phyloP scores from a whole-genome alignment of 192 early-diverging fungal species.

The Coemansia pectinata region DNA sequence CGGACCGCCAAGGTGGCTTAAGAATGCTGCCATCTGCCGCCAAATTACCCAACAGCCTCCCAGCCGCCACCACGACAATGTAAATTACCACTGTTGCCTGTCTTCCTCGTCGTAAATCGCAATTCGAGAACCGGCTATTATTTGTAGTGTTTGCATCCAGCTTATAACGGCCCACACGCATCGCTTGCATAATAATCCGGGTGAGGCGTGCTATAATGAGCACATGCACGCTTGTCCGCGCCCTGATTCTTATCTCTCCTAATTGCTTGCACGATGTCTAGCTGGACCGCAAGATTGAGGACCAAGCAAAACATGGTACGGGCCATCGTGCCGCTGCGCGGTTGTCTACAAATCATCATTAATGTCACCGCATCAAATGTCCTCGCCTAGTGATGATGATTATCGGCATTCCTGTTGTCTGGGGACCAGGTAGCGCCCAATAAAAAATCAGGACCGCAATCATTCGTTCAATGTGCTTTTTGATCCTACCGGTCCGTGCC shows the following conservation, averaged over 20 bases:
- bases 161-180: background rate
- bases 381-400: background rate
- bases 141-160: background rate
- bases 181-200: slow-evolving; percentile 8
- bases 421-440: background rate
- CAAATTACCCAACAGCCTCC: background rate
- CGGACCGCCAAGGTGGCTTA: background rate
- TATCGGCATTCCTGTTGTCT: background rate
- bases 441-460: background rate
- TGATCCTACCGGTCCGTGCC: background rate
- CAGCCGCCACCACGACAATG: background rate
- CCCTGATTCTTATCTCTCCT: background rate
- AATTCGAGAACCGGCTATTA: background rate
- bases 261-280: background rate
- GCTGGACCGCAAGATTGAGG: background rate
- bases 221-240: background rate
- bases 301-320: background rate
- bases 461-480: background rate
- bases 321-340: background rate
- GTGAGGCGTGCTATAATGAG: background rate
- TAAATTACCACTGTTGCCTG: background rate
- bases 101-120: background rate
- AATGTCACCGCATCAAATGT: background rate
- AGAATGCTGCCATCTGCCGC: background rate
- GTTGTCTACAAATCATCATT: background rate